Conservation (phyloP, 2,329 filamentous ascomycete genomes). For the Pyrenophora teres region DNA sequence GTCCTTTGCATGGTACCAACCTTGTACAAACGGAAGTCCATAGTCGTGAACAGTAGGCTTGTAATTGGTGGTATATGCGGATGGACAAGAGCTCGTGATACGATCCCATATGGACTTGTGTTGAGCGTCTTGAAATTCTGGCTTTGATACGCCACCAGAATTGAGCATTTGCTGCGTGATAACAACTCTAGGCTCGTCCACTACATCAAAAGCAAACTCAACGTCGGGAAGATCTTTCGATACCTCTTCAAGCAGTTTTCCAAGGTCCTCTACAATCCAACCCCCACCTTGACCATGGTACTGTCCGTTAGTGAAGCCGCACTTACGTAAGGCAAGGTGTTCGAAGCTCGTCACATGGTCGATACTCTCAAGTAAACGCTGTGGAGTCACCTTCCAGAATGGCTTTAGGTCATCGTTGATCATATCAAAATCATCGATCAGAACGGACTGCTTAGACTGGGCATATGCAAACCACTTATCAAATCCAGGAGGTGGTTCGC, state of each 20-base stretch:
- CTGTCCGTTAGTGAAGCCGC: constrained; percentile 2
- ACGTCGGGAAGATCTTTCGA: constrained; percentile 11
- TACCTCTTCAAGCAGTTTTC: constrained; percentile 4
- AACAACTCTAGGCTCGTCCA: constrained; percentile 15
- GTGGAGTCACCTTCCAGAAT: constrained; percentile 42
- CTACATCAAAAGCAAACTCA: constrained; percentile 11
- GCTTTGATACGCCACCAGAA: constrained; percentile 1
- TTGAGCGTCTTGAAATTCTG: constrained; percentile 2
- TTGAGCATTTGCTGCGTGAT: constrained; percentile 10
- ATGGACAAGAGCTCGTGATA: neutral
- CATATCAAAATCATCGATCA: constrained; percentile 59
- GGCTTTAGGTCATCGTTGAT: constrained; percentile 51
- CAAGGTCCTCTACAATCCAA: constrained; percentile 8
- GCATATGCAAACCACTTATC: constrained; percentile 55
- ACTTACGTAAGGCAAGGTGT: constrained; percentile 12
- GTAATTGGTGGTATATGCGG: neutral
- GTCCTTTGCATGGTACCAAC: constrained; percentile 7
- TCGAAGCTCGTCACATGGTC: constrained; percentile 4
- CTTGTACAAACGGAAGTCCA: constrained; percentile 9
- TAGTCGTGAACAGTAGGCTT: neutral
- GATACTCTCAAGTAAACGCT: constrained; percentile 4
- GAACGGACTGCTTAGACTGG: constrained; percentile 44
- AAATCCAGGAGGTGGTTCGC: constrained; percentile 55
- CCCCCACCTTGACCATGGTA: constrained; percentile 6
- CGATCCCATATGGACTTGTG: constrained; percentile 8